Evolutionary conservation across 148 eudicot genomes (phyloP), one percentile per base, ranked within the genome.

Genomic region (Cornus suecica): DNA sequence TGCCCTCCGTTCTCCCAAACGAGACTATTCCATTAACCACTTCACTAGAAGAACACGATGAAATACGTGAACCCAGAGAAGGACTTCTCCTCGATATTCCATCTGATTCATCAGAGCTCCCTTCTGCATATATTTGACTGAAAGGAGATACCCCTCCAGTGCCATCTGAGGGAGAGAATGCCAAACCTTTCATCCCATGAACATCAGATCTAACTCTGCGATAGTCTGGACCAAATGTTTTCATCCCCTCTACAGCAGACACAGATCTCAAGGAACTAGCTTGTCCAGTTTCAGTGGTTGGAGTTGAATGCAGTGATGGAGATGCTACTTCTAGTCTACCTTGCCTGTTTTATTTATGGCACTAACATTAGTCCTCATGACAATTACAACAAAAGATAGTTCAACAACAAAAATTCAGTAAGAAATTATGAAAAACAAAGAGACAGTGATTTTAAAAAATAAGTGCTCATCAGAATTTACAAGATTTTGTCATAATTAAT

Each of bases 41-140:
- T 34, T 75, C 88, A 69, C 42, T 65, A 13, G 84, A 76, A 51
- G 88, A 84, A 60, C 73, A n/a, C 37, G 80, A 63, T 15, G 90
- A 88, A 42, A 58, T 31, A 26, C 23, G 73, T 74, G 89, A 86
- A 67, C 71, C 77, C 20, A 65, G 66, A 4, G 83, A 82, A 64
- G 78, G 65, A 77, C 81, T 77, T 62, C 80, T 72, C 69, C 80
- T 70, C 34, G 83, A 76, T 20, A 68, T 26, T 24, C 42, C 74
- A 42, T 80, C 78, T 69, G 52, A 77, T 51, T 69, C 78, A 61
- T 71, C 72, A 23, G 34, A 68, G 65, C 78, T 83, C 66, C 78
- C 66, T 74, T 73, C 83, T 26, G 51, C 23, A 76, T 26, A 75
- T 42, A 56, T 71, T 8, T 67, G 72, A 63, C 73, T 77, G n/a